These are phyloP conservation scores for Emiliania huxleyi DNA, from an alignment of 78 protist genomes.

Conservation along the genomic window DNA sequence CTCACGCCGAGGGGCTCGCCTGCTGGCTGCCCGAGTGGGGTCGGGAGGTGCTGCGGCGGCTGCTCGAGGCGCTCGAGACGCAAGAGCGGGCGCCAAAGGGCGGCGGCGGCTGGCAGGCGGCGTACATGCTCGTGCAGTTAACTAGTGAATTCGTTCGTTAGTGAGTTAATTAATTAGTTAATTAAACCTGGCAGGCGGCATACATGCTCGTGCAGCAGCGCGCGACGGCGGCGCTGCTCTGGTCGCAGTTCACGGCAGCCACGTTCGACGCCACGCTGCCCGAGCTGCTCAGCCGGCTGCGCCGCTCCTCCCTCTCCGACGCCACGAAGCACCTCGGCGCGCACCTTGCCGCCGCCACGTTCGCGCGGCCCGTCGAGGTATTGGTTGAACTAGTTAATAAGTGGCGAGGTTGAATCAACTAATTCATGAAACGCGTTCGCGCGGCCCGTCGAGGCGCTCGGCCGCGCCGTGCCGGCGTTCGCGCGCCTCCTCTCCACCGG, in stretches of 20 bases:
- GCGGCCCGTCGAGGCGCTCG: neutral
- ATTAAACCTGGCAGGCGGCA: too few species aligned
- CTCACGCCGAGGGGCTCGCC: neutral
- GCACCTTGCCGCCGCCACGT: neutral
- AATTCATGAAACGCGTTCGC: too few species aligned
- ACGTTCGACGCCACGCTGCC: neutral
- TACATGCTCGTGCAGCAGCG: neutral
- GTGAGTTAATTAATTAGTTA: too few species aligned
- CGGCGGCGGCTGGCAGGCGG: neutral
- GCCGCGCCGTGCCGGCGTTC: neutral
- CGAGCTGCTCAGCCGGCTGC: neutral
- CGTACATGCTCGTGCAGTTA: neutral
- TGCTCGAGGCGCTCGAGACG: neutral
- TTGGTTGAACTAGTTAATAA: too few species aligned
- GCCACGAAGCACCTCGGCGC: neutral
- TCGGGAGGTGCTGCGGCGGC: neutral
- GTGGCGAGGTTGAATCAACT: too few species aligned
- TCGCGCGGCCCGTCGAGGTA: too few species aligned
- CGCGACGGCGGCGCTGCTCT: neutral
- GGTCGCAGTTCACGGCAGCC: neutral
- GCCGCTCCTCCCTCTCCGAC: neutral
- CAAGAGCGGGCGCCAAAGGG: neutral
- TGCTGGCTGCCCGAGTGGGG: neutral
- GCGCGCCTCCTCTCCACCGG: neutral
- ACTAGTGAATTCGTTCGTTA: too few species aligned